Evolutionary conservation across 306 rosid genomes (phyloP), one percentile per base, ranked within the genome.

Genomic region (Prunus mume): DNA sequence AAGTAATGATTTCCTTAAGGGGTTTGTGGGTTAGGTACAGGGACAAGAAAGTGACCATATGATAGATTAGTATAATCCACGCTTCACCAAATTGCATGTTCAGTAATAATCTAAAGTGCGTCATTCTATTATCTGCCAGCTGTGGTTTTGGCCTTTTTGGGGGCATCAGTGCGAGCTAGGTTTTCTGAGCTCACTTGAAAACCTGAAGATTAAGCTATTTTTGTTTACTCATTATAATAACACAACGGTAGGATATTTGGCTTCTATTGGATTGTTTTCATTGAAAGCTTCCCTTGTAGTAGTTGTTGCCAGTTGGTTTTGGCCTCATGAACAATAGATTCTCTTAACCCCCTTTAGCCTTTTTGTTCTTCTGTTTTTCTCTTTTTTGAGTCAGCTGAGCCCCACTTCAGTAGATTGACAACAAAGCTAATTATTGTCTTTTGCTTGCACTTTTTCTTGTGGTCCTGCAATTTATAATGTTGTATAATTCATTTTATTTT

Each of bases 271-370:
- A 54, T 52, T 56, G 65, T n/a, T 72, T 65, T 34, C 66, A 22
- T 72, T 38, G 66, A 43, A 56, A 72, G 6, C 57, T 18, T 41
- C 76, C 67, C 20, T 14, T 43, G 41, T 9, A 57, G 38, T 24
- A 72, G 67, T 72, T 72, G 76, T 15, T 54, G 41, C 76, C 67
- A 72, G 55, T 52, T 72, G 55, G 24, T 72, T 57, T 72, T 10
- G 63, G 25, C 54, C 52, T 57, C 41, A 18, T 72, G 76, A 38
- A 72, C 30, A 43, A 18, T 71, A 38, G 49, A 52, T 71, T 70
- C 74, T 51, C 13, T 7, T 27, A 54, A 20, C 34, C 51, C 50
- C 34, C 12, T 25, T 63, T 13, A 17, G 68, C 17, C 9, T 0
- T 65, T 15, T 34, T 34, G 2, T 3, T 32, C 34, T 18, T 64